Base-by-base conservation (phyloP, 2,329 filamentous ascomycete species). In the Arthrobotrys conoides region DNA sequence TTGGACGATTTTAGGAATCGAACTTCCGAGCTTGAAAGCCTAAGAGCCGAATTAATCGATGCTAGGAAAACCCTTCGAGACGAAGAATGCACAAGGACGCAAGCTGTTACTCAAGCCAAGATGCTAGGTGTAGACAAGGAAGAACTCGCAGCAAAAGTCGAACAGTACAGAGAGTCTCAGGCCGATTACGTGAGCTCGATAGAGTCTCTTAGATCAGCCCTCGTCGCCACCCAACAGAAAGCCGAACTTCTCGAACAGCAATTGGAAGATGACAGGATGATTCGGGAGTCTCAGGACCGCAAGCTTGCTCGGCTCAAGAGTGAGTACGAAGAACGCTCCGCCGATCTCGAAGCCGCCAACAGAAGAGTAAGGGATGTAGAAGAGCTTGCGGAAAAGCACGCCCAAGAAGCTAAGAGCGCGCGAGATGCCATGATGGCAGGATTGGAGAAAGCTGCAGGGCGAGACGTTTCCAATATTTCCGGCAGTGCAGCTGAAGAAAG, bases 91-190 rank as follows among this genome's bases (percentile, higher is more conserved):
- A 87, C 90, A 30, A 90, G 91, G 44, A 88, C 93, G 0, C 93
- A 97, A 83, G 91, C 94, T 0, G 87, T 92, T 70, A 90, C 93
- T 0, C 88, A 91, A 46, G 86, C 92, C 49, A 90, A 93, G 81
- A 86, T 97, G 75, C 86, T 97, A n/a, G 88, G 88, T 69, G 88
- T 96, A n/a, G 95, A 98, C 83, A 97, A 96, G 84, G 89, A 91
- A 2, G 93, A 96, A 80, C 84, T 97, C 14, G 87, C 89, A 67
- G 86, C 86, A 38, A 92, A 91, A 83, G 90, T 93, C 70, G 88
- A 92, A 18, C 91, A 92, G 41, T 88, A 89, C 2, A 84, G 90
- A 0, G 87, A 88, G n/a, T 90, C 89, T 67, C 88, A 91, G 0
- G 90, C 90, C 82, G 92, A 91, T 68, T 91, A 94, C 82, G 87